Conservation (phyloP, 306 rosid species). For the Acmispon strigosus region DNA sequence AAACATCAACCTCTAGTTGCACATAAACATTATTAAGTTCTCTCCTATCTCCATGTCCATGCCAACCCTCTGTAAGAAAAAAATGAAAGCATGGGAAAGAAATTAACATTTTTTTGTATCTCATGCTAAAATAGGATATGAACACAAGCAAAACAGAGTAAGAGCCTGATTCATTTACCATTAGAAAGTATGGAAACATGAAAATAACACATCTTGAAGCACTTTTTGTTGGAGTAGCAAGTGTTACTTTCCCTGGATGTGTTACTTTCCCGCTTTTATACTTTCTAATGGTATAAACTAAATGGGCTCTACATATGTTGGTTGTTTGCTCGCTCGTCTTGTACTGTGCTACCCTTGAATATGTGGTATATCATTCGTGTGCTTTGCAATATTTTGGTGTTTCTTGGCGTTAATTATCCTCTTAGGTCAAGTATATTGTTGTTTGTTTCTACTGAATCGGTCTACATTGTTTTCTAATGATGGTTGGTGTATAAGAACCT, state of each 20-base stretch:
- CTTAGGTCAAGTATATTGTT: not conserved
- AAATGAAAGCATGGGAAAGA: not conserved
- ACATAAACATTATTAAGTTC: not conserved
- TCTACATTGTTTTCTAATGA: not conserved
- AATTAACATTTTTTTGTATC: not conserved
- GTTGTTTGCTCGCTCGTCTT: slow-evolving; percentile 7
- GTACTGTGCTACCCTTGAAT: slow-evolving; percentile 3
- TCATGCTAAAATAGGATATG: not conserved
- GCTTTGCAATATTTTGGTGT: not conserved
- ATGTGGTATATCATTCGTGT: not conserved
- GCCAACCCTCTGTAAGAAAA: not conserved
- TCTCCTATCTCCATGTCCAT: not conserved
- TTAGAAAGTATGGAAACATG: not conserved
- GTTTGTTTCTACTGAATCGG: not conserved
- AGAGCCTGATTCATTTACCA: too few relatives aligned
- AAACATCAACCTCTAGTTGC: not conserved
- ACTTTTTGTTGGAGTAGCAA: too few relatives aligned
- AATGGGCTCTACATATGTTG: not conserved
- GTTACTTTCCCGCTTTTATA: too few relatives aligned
- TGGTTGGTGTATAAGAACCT: slow-evolving; percentile 2
- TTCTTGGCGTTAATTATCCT: not conserved
- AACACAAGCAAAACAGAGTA: too few relatives aligned
- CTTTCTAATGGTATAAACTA: too few relatives aligned
- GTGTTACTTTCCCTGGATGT: too few relatives aligned
- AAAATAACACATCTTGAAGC: not conserved